Percentiles rank a stretch among this genome's conserved stretches.
Conservation (phyloP, 2,329 filamentous ascomycete genomes). For the Aspergillus sclerotialis region DNA sequence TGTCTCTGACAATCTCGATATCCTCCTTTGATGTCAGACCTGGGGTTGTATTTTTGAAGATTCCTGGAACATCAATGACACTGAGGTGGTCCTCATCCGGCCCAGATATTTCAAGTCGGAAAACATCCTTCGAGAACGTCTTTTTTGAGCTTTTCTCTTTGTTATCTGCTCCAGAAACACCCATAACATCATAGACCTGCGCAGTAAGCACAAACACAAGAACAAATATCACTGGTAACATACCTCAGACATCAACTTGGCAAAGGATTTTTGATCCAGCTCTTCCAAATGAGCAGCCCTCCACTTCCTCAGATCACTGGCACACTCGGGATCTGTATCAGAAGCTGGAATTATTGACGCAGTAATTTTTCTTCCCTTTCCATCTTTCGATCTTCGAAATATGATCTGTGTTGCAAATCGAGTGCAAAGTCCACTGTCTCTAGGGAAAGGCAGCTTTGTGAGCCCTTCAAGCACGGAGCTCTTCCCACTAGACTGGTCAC, state of each 20-base stretch:
- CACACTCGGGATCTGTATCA: background rate
- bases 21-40: conserved; percentile 30
- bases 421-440: background rate
- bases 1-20: conserved; percentile 27
- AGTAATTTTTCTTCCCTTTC: background rate
- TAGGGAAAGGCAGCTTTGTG: background rate
- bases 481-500: background rate
- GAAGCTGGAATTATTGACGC: conserved; percentile 1
- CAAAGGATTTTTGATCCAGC: background rate
- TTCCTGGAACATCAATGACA: conserved; percentile 41
- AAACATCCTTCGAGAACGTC: conserved; percentile 21
- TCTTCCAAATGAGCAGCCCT: background rate
- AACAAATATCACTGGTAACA: background rate
- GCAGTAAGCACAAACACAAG: background rate
- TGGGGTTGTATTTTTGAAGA: conserved; percentile 32
- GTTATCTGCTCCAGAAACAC: background rate
- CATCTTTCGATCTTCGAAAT: background rate
- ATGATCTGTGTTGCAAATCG: background rate
- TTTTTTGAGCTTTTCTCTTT: background rate
- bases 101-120: conserved; percentile 36
- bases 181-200: background rate
- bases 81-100: conserved; percentile 34
- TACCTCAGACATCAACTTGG: conserved; percentile 1
- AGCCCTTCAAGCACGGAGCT: background rate
- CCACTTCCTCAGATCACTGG: background rate